Evolutionary conservation across 768 basidiomycete genomes (phyloP).

Genomic region (Podaxis sp.): DNA sequence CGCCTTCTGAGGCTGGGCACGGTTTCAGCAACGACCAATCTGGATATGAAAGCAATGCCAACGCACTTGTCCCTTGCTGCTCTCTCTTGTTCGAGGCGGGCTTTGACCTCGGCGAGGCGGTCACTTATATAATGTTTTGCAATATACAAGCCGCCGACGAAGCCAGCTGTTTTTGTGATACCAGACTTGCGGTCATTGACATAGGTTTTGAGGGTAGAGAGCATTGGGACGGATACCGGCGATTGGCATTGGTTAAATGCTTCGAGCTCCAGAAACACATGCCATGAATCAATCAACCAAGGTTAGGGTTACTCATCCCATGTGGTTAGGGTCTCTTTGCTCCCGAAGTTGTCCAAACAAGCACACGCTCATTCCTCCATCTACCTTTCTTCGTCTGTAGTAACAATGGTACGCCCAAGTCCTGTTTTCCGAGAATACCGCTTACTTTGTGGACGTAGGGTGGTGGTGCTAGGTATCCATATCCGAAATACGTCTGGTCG

Average conservation of each 20-base stretch:
- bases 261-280: neutral
- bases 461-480: slow-evolving; percentile 85
- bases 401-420: slow-evolving; percentile 18
- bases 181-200: slow-evolving; percentile 46
- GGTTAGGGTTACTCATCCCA: neutral
- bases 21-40: neutral
- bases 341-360: neutral
- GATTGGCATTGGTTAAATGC: slow-evolving; percentile 10
- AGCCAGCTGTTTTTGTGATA: slow-evolving; percentile 46
- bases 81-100: slow-evolving; percentile 56
- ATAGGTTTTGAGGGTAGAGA: slow-evolving; percentile 28
- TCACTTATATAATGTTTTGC: slow-evolving; percentile 57
- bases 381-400: neutral
- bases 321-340: slow-evolving; percentile 9
- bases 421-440: neutral
- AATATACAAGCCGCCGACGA: slow-evolving; percentile 62
- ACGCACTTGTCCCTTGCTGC: slow-evolving; percentile 71
- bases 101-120: slow-evolving; percentile 65
- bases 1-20: slow-evolving; percentile 59
- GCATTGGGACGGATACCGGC: slow-evolving; percentile 5
- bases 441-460: slow-evolving; percentile 43
- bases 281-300: neutral
- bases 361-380: neutral
- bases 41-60: slow-evolving; percentile 6
- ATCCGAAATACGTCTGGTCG: slow-evolving; percentile 93